A percentile compares a stretch with the other conserved stretches of the same genome.
These are phyloP conservation scores for Colletotrichum higginsianum DNA, from an alignment of 2,329 filamentous ascomycete species.

Conservation along the genomic window DNA sequence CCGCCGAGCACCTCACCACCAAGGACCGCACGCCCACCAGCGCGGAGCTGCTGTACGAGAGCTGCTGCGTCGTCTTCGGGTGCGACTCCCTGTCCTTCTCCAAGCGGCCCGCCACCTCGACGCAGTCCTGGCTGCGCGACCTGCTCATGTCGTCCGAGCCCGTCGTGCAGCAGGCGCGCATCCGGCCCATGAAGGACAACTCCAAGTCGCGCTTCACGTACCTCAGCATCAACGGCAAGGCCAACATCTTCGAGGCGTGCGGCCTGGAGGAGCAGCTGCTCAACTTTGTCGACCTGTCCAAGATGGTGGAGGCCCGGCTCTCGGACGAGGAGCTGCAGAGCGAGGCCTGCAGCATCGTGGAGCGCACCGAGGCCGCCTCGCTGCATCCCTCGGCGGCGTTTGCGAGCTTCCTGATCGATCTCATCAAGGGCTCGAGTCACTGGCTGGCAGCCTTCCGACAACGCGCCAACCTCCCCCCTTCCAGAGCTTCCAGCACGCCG, in stretches of 20 bases:
- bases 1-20: conserved; percentile 7
- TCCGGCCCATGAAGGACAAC: conserved; percentile 25
- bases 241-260: conserved; percentile 35
- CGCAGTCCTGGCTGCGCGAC: conserved; percentile 48
- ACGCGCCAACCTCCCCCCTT: conserved; percentile 17
- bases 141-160: conserved; percentile 41
- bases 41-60: conserved; percentile 35
- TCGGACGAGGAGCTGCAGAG: conserved; percentile 23
- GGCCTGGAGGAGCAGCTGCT: conserved; percentile 33
- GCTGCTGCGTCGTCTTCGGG: conserved; percentile 45
- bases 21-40: conserved; percentile 19
- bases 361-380: conserved; percentile 10
- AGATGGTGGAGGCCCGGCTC: conserved; percentile 11
- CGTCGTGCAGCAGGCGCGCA: conserved; percentile 43
- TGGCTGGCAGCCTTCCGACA: conserved; percentile 33
- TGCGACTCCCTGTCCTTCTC: conserved; percentile 26
- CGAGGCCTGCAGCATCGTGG: conserved; percentile 33
- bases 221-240: conserved; percentile 39
- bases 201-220: conserved; percentile 32
- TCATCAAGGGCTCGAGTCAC: conserved; percentile 29
- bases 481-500: background rate
- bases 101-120: conserved; percentile 40
- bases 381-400: conserved; percentile 16
- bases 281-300: conserved; percentile 27
- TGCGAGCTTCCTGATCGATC: conserved; percentile 14